phyloP scores from a whole-genome alignment of 2,329 filamentous ascomycete genomes.

The Fusarium liriodendri region DNA sequence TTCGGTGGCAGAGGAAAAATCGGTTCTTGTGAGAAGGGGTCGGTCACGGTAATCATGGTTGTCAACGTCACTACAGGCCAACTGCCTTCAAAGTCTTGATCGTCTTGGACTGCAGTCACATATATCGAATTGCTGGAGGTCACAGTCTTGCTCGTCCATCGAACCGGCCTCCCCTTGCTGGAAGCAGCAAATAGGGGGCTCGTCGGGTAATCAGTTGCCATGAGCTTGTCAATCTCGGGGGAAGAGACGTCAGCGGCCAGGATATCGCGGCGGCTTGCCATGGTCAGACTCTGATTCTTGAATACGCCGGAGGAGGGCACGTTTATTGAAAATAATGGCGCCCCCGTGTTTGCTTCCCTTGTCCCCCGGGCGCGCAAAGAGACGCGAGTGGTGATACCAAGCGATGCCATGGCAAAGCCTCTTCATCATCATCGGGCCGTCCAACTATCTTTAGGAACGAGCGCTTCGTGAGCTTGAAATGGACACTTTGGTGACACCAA shows the following conservation, averaged over 20 bases:
- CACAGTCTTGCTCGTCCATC: slow-evolving; percentile 18
- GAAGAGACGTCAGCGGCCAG: slow-evolving; percentile 6
- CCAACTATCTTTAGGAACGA: slow-evolving; percentile 25
- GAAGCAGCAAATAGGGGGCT: slow-evolving; percentile 4
- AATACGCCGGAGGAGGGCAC: slow-evolving; percentile 9
- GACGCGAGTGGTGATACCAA: slow-evolving; percentile 28
- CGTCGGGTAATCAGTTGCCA: slow-evolving; percentile 21
- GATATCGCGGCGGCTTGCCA: slow-evolving; percentile 5
- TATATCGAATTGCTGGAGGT: slow-evolving; percentile 8
- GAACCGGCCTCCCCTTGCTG: slow-evolving; percentile 5
- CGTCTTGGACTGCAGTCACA: slow-evolving; percentile 14
- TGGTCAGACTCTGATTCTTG: slow-evolving; percentile 14
- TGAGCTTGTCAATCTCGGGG: slow-evolving; percentile 26
- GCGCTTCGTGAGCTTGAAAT: slow-evolving; percentile 15
- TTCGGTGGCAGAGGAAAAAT: neutral
- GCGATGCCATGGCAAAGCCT: slow-evolving; percentile 29
- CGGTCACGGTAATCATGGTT: slow-evolving; percentile 11
- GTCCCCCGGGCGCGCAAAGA: slow-evolving; percentile 30
- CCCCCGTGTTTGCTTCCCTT: slow-evolving; percentile 37
- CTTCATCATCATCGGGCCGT: slow-evolving; percentile 32
- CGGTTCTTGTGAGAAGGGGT: slow-evolving; percentile 15
- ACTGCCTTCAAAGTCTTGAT: neutral
- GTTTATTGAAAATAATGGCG: slow-evolving; percentile 24
- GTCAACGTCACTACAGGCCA: slow-evolving; percentile 26
- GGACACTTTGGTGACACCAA: slow-evolving; percentile 29